Percentiles rank a stretch among this genome's conserved stretches.
Evolutionary conservation across 768 basidiomycete species (phyloP).

Genomic region (Phaeotremella skinneri): DNA sequence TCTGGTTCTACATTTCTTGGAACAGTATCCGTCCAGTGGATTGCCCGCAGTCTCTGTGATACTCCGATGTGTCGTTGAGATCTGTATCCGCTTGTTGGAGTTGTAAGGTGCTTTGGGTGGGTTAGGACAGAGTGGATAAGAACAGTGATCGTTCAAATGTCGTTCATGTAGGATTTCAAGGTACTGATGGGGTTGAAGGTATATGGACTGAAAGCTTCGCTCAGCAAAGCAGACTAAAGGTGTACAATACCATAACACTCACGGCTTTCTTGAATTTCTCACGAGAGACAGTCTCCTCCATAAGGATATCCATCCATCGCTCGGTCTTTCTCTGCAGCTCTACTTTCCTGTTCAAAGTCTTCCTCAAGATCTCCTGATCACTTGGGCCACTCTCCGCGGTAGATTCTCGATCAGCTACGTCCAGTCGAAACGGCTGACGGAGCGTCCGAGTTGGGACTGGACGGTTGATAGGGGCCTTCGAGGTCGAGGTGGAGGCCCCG

Average conservation of each 20-base stretch:
- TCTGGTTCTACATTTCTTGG: slow-evolving; percentile 27
- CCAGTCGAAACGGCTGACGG: background rate
- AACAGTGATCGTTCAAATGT: slow-evolving; percentile 43
- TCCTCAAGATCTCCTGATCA: slow-evolving; percentile 17
- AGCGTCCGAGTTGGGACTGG: slow-evolving; percentile 1
- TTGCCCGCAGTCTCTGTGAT: slow-evolving; percentile 39
- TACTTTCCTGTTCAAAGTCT: slow-evolving; percentile 19
- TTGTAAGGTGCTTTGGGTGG: slow-evolving; percentile 32
- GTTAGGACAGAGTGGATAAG: slow-evolving; percentile 43
- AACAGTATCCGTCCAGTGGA: slow-evolving; percentile 45
- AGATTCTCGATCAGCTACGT: slow-evolving; percentile 4
- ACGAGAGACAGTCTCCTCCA: slow-evolving; percentile 39
- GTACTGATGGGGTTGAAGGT: slow-evolving; percentile 41
- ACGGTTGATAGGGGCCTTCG: background rate
- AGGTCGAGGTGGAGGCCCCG: background rate
- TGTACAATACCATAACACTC: slow-evolving; percentile 12
- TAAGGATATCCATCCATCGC: slow-evolving; percentile 43
- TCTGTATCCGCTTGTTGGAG: slow-evolving; percentile 18
- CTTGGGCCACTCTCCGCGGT: background rate
- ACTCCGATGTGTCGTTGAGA: slow-evolving; percentile 26
- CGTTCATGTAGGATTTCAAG: slow-evolving; percentile 43
- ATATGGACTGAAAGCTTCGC: slow-evolving; percentile 21
- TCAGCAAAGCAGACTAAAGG: background rate
- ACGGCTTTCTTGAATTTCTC: slow-evolving; percentile 38
- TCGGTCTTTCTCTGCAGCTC: slow-evolving; percentile 37